Evolutionary conservation across 805 yeast genomes (phyloP).

Genomic region (Cyberlindnera sargentensis): DNA sequence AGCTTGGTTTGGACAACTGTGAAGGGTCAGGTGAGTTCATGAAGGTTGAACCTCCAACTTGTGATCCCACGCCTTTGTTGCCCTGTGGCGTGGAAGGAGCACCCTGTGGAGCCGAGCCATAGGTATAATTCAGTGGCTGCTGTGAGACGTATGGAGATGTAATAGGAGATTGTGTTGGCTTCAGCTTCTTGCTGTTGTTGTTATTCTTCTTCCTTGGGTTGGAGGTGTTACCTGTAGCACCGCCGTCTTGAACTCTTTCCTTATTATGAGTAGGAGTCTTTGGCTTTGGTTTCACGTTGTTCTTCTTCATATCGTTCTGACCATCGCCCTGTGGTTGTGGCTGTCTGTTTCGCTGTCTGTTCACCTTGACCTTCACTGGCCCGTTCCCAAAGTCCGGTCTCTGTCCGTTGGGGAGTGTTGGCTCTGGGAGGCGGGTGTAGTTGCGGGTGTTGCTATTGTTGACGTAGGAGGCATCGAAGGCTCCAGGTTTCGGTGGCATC

Average conservation of each 20-base stretch:
- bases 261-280: neutral
- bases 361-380: neutral
- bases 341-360: neutral
- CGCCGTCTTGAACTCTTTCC: too few species aligned
- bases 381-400: slow-evolving; percentile 16
- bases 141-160: neutral
- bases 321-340: neutral
- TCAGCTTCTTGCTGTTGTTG: slow-evolving; percentile 1
- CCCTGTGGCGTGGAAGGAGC: neutral
- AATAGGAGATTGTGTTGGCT: neutral
- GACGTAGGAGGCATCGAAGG: slow-evolving; percentile 3
- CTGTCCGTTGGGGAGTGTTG: slow-evolving; percentile 13
- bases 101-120: neutral
- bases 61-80: neutral
- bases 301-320: neutral
- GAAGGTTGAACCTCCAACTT: slow-evolving; percentile 1
- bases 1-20: slow-evolving; percentile 14
- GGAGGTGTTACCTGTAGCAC: neutral
- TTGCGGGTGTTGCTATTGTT: slow-evolving; percentile 4
- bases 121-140: neutral
- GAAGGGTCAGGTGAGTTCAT: slow-evolving; percentile 9
- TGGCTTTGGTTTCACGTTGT: neutral
- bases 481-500: neutral
- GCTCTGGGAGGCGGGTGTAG: slow-evolving; percentile 4
- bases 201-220: neutral